A percentile compares a stretch with the other conserved stretches of the same genome.
These are phyloP conservation scores for Penicillium mononematosum DNA, from an alignment of 495 filamentous ascomycete species.

Conservation along the genomic window DNA sequence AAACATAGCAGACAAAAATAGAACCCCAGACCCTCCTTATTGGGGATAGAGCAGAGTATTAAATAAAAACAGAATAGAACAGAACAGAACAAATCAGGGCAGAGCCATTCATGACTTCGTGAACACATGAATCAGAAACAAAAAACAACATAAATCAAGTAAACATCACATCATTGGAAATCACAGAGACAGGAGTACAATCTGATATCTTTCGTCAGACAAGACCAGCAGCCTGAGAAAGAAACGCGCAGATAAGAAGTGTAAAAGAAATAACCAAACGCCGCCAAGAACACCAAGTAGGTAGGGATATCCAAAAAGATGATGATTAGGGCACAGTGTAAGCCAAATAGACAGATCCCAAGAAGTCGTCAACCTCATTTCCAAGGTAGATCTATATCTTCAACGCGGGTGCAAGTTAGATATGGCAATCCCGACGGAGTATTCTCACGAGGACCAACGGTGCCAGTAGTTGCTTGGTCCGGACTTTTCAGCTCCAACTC, in stretches of 20 bases:
- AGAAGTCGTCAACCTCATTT: slow-evolving; percentile 28
- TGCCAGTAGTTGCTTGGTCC: slow-evolving; percentile 10
- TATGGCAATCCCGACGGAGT: slow-evolving; percentile 55
- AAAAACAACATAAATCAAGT: slow-evolving; percentile 17
- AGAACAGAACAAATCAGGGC: neutral
- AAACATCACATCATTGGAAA: slow-evolving; percentile 22
- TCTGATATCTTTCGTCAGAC: slow-evolving; percentile 3
- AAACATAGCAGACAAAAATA: neutral
- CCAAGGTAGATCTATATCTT: slow-evolving; percentile 81
- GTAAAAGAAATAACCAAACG: slow-evolving; percentile 1
- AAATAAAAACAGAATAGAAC: neutral
- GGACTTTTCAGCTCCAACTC: slow-evolving; percentile 66
- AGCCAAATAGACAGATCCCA: neutral
- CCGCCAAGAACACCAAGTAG: slow-evolving; percentile 2
- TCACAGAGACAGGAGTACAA: slow-evolving; percentile 9
- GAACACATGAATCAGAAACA: slow-evolving; percentile 20
- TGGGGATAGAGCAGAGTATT: neutral
- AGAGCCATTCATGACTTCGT: slow-evolving; percentile 25
- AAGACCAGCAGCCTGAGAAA: slow-evolving; percentile 20
- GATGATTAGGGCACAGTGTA: neutral
- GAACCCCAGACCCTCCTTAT: neutral
- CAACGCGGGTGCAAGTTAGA: slow-evolving; percentile 75
- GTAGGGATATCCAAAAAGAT: slow-evolving; percentile 4
- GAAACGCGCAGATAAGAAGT: neutral
- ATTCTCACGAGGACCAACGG: slow-evolving; percentile 20